Conservation (phyloP, 441 rosid species). For the Mallotus japonicus region DNA sequence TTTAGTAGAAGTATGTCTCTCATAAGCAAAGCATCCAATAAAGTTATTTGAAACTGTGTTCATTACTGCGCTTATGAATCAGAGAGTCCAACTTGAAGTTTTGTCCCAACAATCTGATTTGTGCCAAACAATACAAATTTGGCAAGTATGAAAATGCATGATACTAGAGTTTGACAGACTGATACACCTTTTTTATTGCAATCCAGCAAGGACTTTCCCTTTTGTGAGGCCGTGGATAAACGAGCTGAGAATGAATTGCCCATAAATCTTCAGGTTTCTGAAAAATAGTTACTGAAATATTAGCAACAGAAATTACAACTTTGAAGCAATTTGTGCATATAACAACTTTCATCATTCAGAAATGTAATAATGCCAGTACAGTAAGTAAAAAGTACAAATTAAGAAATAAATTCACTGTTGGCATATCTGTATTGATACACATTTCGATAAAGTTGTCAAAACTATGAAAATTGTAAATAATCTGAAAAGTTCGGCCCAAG, state of each 20-base stretch:
- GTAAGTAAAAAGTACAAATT: constrained; percentile 1
- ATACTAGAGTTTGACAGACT: background rate
- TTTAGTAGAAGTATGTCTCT: no score
- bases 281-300: constrained; percentile 21
- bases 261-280: constrained; percentile 96
- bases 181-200: constrained; percentile 75
- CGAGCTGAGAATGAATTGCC: constrained; percentile 81
- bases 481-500: background rate
- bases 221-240: constrained; percentile 82
- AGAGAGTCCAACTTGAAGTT: background rate
- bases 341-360: background rate
- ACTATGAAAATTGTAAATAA: background rate
- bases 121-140: constrained; percentile 6
- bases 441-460: background rate
- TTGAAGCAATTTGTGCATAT: no score
- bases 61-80: no score
- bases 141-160: background rate
- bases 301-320: no score
- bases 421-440: background rate
- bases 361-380: background rate
- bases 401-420: background rate
- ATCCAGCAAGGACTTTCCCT: constrained; percentile 67
- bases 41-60: no score
- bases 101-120: background rate
- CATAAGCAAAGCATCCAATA: no score